Conservation (phyloP, 2,329 filamentous ascomycete species). For the Dryadomyces quercivorus region DNA sequence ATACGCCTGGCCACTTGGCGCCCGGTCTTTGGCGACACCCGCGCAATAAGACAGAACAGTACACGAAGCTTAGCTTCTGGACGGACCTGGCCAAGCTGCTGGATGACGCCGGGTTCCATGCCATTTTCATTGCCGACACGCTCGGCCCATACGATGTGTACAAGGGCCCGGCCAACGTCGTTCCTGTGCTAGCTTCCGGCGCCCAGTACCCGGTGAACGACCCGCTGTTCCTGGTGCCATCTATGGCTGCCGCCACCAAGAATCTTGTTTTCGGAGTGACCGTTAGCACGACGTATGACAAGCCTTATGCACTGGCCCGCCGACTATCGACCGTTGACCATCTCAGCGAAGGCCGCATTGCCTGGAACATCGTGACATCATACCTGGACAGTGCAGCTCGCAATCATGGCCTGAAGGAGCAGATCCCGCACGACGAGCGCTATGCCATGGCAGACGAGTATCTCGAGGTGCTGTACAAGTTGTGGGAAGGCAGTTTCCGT, state of each 20-base stretch:
- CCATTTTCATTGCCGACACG: slow-evolving; percentile 11
- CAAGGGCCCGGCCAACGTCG: slow-evolving; percentile 7
- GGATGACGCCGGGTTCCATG: slow-evolving; percentile 10
- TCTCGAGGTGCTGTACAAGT: slow-evolving; percentile 13
- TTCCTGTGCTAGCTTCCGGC: slow-evolving; percentile 6
- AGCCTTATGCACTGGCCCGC: slow-evolving; percentile 6
- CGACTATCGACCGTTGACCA: slow-evolving; percentile 9
- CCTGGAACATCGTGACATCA: slow-evolving; percentile 14
- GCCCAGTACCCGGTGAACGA: slow-evolving; percentile 11
- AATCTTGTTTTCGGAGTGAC: slow-evolving; percentile 9
- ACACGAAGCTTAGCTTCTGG: slow-evolving; percentile 8
- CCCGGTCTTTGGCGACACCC: slow-evolving; percentile 9
- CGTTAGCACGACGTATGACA: slow-evolving; percentile 4
- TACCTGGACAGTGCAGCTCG: slow-evolving; percentile 10
- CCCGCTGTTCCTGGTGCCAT: slow-evolving; percentile 5
- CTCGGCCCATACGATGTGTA: slow-evolving; percentile 11
- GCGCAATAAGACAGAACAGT: slow-evolving; percentile 8
- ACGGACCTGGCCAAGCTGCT: slow-evolving; percentile 8
- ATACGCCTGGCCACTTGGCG: slow-evolving; percentile 9
- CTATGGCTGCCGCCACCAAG: slow-evolving; percentile 9
- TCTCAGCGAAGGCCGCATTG: slow-evolving; percentile 5
- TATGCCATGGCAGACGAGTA: slow-evolving; percentile 13
- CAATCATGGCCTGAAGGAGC: slow-evolving; percentile 8
- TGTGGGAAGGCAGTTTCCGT: slow-evolving; percentile 7
- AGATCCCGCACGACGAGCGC: slow-evolving; percentile 13